Conservation (phyloP, 129 eudicot species). For the sunflower (Helianthus annuus) region HanXRQr2.0-SUNRISE NC_035448.2:52038493-52038992, state of each 20-base stretch:
- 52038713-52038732: conserved; percentile 78
- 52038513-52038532: conserved; percentile 46
- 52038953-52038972: background rate
- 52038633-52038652: background rate
- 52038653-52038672: background rate
- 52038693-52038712: conserved; percentile 74
- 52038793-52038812: conserved; percentile 33
- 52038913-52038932: background rate
- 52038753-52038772: conserved; percentile 48
- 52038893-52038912: background rate
- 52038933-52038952: background rate
- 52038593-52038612: conserved; percentile 92
- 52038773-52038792: conserved; percentile 55
- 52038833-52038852: conserved; percentile 73
- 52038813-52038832: conserved; percentile 44
- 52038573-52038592: conserved; percentile 81
- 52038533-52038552: conserved; percentile 66
- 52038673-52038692: background rate
- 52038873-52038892: background rate
- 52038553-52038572: conserved; percentile 60
- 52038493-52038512: background rate
- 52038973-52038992: no score
- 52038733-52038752: conserved; percentile 73
- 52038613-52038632: conserved; percentile 84
- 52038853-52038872: background rate